Evolutionary conservation across 2,329 filamentous ascomycete species (phyloP).

Genomic region (Plectosphaerella cucumerina): DNA sequence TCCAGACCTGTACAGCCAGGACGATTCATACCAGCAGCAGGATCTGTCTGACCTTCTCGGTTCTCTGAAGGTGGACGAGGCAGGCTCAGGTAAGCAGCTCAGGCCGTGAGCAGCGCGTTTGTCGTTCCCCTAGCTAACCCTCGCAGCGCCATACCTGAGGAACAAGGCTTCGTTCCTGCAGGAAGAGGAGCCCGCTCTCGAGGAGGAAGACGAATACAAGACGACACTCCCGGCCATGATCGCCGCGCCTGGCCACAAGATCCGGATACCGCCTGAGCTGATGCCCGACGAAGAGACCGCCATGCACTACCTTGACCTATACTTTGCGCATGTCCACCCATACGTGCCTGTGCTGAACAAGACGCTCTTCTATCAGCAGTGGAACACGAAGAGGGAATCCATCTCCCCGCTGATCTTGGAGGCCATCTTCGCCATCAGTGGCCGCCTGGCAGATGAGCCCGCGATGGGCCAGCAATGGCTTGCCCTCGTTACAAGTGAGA

Average conservation of each 20-base stretch:
- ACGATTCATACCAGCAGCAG: slow-evolving; percentile 59
- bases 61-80: slow-evolving; percentile 81
- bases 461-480: slow-evolving; percentile 89
- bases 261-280: slow-evolving; percentile 85
- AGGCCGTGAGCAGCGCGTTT: no score
- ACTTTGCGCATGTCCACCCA: slow-evolving; percentile 85
- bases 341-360: slow-evolving; percentile 90
- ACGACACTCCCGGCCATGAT: slow-evolving; percentile 64
- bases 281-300: slow-evolving; percentile 87
- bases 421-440: slow-evolving; percentile 85
- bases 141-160: slow-evolving; percentile 78
- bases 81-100: slow-evolving; percentile 66
- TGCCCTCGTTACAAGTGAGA: slow-evolving; percentile 75
- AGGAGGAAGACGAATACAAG: slow-evolving; percentile 71
- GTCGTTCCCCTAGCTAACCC: slow-evolving; percentile 3
- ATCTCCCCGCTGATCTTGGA: slow-evolving; percentile 89
- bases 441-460: slow-evolving; percentile 77
- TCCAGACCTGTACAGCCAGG: slow-evolving; percentile 52
- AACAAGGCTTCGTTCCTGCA: slow-evolving; percentile 48
- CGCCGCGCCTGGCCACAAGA: slow-evolving; percentile 66
- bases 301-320: slow-evolving; percentile 82
- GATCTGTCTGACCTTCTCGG: slow-evolving; percentile 79
- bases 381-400: slow-evolving; percentile 74
- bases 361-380: slow-evolving; percentile 79
- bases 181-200: slow-evolving; percentile 60